Evolutionary conservation across 495 filamentous ascomycete genomes (phyloP), one percentile per base, ranked within the genome.

Genomic region (Penicillium steckii): DNA sequence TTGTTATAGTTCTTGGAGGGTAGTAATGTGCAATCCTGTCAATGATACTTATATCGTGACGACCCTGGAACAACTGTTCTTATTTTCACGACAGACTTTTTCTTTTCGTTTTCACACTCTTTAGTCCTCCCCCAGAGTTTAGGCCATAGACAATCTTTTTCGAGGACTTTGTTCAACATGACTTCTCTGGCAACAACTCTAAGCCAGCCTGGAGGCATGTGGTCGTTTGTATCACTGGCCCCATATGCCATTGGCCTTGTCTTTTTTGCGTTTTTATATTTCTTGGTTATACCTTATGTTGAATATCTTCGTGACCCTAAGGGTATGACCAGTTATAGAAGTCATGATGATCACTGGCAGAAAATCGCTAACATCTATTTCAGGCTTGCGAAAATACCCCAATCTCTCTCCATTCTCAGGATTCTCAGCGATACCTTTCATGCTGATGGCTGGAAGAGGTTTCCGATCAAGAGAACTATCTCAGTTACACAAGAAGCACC

Each of bases 361-460:
- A 15, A 37, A n/a, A 37, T 37, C 18, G 40, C 46, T 61, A 19
- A 62, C 48, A n/a, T 17, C 18, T 2, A 8, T 4, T 4, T 12
- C 23, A 71, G 68, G 71, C n/a, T 65, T 82, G 6, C 73, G 79
- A n/a, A 70, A 68, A 56, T 82, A 73, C 47, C 78, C 76, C 23
- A 74, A 72, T 48, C 63, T 78, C 44, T 59, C 62, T 26, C 32
- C 63, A 0, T 61, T 80, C 27, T 75, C 75, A 1, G 75, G 74
- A 3, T 65, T 82, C 17, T 72, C 75, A 0, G 64, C 71, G 17
- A 54, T 82, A 2, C 61, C 69, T 6, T 82, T 75, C 63, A 74
- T 77, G 59, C 44, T 68, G 8, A 61, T 76, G 48, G 66, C 77
- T 1, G 61, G 66, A 3, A 53, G 66, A 13, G 72, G 71, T 3